Conservation (phyloP, 1,284 basidiomycete species). For the Quambalaria eucalypti region DNA sequence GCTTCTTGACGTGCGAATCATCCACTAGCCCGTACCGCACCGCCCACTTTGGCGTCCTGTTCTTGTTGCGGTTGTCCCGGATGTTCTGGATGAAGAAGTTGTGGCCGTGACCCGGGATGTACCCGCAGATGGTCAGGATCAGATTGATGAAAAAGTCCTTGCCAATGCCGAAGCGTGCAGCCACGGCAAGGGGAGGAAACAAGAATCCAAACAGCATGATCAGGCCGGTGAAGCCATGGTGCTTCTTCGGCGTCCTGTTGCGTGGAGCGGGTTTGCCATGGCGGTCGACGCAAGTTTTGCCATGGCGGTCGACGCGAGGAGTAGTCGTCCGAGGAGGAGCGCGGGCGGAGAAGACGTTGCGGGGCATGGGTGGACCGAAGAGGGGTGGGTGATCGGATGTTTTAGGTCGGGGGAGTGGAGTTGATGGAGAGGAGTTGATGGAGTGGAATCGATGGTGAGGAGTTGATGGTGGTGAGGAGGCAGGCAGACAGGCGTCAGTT, state of each 20-base stretch:
- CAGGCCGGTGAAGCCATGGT: slow-evolving; percentile 30
- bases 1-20: slow-evolving; percentile 14
- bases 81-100: slow-evolving; percentile 22
- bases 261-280: background rate
- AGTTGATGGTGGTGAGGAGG: background rate
- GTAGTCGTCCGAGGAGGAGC: background rate
- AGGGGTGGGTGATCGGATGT: background rate
- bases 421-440: background rate
- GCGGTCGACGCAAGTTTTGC: background rate
- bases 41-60: slow-evolving; percentile 33
- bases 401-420: background rate
- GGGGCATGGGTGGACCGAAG: background rate
- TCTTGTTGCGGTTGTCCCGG: slow-evolving; percentile 29
- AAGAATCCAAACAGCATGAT: slow-evolving; percentile 36
- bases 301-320: background rate
- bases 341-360: background rate
- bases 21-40: slow-evolving; percentile 29
- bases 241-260: slow-evolving; percentile 16
- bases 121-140: slow-evolving; percentile 73
- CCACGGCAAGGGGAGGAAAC: slow-evolving; percentile 59
- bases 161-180: slow-evolving; percentile 85
- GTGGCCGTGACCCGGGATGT: slow-evolving; percentile 50
- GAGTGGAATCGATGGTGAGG: too few relatives aligned
- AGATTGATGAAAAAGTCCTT: slow-evolving; percentile 86
- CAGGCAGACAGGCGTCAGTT: background rate